These are phyloP conservation scores for Patellifolia procumbens DNA, from an alignment of 179 eudicot species.

Conservation along the genomic window DNA sequence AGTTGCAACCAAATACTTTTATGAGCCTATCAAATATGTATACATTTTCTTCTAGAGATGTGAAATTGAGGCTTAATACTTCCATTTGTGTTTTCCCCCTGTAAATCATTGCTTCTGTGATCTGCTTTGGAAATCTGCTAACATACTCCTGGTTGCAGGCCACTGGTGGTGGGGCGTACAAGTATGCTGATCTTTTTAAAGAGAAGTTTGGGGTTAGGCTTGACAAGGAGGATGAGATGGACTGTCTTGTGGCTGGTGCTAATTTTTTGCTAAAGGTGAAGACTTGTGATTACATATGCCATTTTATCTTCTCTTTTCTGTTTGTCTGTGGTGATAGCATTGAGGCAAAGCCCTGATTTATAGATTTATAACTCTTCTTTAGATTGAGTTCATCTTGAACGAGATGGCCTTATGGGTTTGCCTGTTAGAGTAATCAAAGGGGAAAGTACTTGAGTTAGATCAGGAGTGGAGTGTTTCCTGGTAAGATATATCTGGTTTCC, in stretches of 20 bases:
- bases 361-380: background rate
- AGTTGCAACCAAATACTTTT: background rate
- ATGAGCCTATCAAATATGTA: background rate
- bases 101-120: background rate
- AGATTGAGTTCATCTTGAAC: background rate
- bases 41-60: too few relatives aligned
- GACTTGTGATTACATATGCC: background rate
- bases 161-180: conserved; percentile 98
- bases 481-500: background rate
- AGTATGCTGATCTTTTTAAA: conserved; percentile 78
- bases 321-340: background rate
- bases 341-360: background rate
- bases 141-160: conserved; percentile 60
- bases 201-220: conserved; percentile 76
- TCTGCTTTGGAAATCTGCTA: conserved; percentile 19
- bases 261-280: conserved; percentile 88
- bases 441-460: background rate
- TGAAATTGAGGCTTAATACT: background rate
- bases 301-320: background rate
- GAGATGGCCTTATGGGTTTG: background rate
- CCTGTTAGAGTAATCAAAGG: background rate
- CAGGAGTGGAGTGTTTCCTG: background rate
- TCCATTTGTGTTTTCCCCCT: background rate
- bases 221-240: conserved; percentile 98
- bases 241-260: conserved; percentile 86